phyloP scores from a whole-genome alignment of 768 basidiomycete genomes.

The Auricularia sp. region DNA sequence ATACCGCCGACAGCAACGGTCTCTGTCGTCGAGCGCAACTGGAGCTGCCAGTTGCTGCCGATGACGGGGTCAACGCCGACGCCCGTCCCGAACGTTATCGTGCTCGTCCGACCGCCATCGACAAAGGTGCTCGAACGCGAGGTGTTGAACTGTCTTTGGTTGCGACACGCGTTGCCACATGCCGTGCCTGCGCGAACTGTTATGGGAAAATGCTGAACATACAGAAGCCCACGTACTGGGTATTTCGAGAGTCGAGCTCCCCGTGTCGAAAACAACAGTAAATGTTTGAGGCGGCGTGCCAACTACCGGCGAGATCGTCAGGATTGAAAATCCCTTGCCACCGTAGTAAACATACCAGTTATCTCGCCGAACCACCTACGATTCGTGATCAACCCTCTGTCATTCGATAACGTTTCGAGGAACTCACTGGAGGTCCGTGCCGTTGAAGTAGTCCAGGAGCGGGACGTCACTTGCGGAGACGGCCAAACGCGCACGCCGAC shows the following conservation, averaged over 20 bases:
- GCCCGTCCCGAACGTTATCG: slow-evolving; percentile 46
- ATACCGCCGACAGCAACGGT: slow-evolving; percentile 42
- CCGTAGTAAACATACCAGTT: slow-evolving; percentile 22
- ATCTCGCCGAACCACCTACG: slow-evolving; percentile 45
- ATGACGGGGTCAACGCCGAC: slow-evolving; percentile 43
- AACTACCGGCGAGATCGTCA: slow-evolving; percentile 19
- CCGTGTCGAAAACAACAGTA: slow-evolving; percentile 49
- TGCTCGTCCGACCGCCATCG: slow-evolving; percentile 30
- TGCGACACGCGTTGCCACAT: slow-evolving; percentile 34
- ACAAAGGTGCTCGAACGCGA: slow-evolving; percentile 43
- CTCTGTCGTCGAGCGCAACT: slow-evolving; percentile 36
- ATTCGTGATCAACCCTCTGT: neutral
- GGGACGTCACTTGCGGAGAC: slow-evolving; percentile 31
- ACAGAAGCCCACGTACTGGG: slow-evolving; percentile 24
- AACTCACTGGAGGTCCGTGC: slow-evolving; percentile 48
- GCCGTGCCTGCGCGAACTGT: slow-evolving; percentile 28
- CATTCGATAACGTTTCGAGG: neutral
- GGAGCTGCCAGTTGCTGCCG: slow-evolving; percentile 37
- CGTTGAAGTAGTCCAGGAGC: slow-evolving; percentile 42
- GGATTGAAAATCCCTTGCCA: neutral
- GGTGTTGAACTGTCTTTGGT: slow-evolving; percentile 39
- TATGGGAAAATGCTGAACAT: neutral
- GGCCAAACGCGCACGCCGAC: neutral
- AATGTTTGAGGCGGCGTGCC: slow-evolving; percentile 44
- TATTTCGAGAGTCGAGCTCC: slow-evolving; percentile 39